Evolutionary conservation across 495 filamentous ascomycete species (phyloP).

Genomic region (Diplogelasinospora grovesii): DNA sequence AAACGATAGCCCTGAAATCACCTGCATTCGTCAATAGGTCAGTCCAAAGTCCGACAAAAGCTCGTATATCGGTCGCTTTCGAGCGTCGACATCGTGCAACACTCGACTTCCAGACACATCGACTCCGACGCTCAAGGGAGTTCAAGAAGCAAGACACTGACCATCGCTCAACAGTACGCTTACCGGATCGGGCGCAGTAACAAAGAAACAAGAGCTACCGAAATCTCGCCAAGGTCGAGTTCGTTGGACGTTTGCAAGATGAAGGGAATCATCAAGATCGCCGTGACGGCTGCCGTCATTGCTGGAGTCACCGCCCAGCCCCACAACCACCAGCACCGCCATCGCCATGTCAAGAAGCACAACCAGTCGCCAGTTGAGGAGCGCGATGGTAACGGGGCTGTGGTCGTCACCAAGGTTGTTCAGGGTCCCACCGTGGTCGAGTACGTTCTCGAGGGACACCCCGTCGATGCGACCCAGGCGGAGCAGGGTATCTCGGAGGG

Average conservation of each 20-base stretch:
- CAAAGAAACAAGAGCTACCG: no score
- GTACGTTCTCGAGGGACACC: conserved; percentile 53
- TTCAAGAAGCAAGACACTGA: no score
- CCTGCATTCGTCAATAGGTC: conserved; percentile 14
- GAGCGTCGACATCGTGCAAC: no score
- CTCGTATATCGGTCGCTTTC: no score
- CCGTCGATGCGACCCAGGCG: conserved; percentile 48
- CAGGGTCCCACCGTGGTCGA: conserved; percentile 50
- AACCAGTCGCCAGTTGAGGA: conserved; percentile 30
- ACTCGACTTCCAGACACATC: no score
- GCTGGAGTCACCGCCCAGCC: conserved; percentile 44
- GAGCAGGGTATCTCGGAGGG: conserved; percentile 56
- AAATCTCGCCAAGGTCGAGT: no score
- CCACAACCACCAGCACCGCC: conserved; percentile 32
- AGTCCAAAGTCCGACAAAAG: no score
- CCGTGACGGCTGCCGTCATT: conserved; percentile 32
- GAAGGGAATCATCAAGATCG: conserved; percentile 40
- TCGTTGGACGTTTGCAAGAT: conserved; percentile 27
- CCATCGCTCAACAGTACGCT: no score
- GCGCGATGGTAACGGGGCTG: conserved; percentile 39
- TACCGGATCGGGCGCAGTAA: no score
- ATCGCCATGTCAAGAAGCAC: conserved; percentile 30
- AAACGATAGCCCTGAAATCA: conserved; percentile 8
- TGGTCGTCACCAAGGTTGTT: conserved; percentile 22
- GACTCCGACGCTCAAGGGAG: no score